Evolutionary conservation across 2,329 filamentous ascomycete genomes (phyloP), one percentile per base, ranked within the genome.

Genomic region (Purpureocillium takamizusanense): DNA sequence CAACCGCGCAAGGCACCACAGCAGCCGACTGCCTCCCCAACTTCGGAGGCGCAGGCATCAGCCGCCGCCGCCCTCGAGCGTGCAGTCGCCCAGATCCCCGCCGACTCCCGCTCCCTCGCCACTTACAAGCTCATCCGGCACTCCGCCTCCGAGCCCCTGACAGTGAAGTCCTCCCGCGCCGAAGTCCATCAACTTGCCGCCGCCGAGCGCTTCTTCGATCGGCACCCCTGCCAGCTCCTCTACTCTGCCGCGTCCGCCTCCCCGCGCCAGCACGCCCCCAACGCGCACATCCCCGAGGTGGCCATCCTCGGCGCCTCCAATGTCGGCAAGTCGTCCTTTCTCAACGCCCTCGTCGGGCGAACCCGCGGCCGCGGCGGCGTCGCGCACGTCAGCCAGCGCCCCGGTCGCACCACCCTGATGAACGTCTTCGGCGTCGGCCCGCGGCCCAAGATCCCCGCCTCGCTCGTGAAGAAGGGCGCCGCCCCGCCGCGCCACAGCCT

Each of bases 241-340:
- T 75, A 74, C 60, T 69, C 69, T 13, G 69, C 69, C 14, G 63
- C 63, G 29, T 25, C 21, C 6, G 21, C 21, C 21, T 49, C 54
- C 33, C 67, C 75, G 44, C 62, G 67, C 38, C 52, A 72, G 50
- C 63, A 78, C 42, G 63, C 62, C 23, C 52, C 64, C 49, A 78
- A 78, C 54, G 65, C 65, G 17, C 62, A 63, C 44, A 59, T 69
- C 4, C 75, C 75, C 33, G 75, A 79, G 46, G 74, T 94, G 36
- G 83, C 86, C 54, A 73, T 94, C 33, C 77, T 94, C 29, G 87
- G 87, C 32, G 87, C 89, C 51, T 88, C 86, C 47, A 94, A 94
- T 55, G 86, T 88, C 31, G 87, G 87, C 53, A 94, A 94, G 59
- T 92, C 86, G 2, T 86, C 86, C 13, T 83, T 94, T 48, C 81